Evolutionary conservation across 1,284 basidiomycete genomes (phyloP).

Genomic region (Sporisorium reilianum): DNA sequence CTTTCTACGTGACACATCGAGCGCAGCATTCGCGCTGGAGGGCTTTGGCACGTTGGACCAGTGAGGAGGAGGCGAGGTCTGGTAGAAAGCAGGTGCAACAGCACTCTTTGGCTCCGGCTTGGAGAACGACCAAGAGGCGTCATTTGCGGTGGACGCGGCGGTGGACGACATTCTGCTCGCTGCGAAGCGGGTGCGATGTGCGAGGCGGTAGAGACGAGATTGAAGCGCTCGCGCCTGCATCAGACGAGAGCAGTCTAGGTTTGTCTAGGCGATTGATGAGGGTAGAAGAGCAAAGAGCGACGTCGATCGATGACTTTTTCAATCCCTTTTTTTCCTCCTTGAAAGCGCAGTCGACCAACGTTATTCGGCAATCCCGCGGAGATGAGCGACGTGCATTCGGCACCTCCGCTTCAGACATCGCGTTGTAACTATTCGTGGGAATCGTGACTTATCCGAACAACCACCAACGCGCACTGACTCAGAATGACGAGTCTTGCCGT

Average conservation of each 20-base stretch:
- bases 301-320: too few relatives aligned
- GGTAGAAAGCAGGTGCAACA: conserved; percentile 47
- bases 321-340: conserved; percentile 1
- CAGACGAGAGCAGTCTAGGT: not conserved
- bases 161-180: conserved; percentile 42
- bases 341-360: conserved; percentile 6
- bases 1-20: conserved; percentile 22
- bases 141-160: not conserved
- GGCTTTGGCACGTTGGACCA: conserved; percentile 35
- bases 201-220: conserved; percentile 9
- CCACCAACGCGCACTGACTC: not conserved
- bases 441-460: not conserved
- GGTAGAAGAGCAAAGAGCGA: not conserved
- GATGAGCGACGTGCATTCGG: conserved; percentile 7
- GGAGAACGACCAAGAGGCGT: conserved; percentile 30
- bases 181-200: not conserved
- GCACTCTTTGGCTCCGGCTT: conserved; percentile 14
- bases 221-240: conserved; percentile 24
- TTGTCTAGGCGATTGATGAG: not conserved
- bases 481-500: conserved; percentile 17
- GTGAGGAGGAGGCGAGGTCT: conserved; percentile 50
- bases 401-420: not conserved
- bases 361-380: conserved; percentile 24
- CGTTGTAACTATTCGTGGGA: not conserved
- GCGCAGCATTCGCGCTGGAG: not conserved